Conservation (phyloP, 2,329 filamentous ascomycete species). For the Neofusicoccum sp. region DNA sequence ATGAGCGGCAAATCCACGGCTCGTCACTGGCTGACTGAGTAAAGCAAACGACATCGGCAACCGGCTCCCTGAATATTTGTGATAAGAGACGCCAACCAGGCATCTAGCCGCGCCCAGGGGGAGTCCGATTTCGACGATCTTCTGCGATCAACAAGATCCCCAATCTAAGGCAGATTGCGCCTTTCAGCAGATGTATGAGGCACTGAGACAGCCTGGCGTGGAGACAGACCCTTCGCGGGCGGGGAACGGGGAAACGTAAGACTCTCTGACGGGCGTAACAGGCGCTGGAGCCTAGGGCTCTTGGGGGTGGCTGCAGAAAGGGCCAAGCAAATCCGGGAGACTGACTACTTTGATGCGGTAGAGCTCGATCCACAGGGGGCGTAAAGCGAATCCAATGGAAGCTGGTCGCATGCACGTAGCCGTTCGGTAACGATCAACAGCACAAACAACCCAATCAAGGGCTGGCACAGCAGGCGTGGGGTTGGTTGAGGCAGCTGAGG, state of each 20-base stretch:
- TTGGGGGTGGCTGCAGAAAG: slow-evolving; percentile 10
- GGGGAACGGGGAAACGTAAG: neutral
- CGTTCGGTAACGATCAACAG: slow-evolving; percentile 1
- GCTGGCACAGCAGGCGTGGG: slow-evolving; percentile 6
- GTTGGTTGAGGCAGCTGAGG: neutral
- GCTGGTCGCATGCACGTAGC: neutral
- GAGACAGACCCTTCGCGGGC: neutral
- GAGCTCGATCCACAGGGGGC: neutral
- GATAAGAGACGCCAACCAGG: slow-evolving; percentile 1
- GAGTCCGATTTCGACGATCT: neutral
- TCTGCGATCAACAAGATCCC: neutral
- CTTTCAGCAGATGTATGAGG: neutral
- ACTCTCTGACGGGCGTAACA: neutral
- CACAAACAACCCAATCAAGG: slow-evolving; percentile 8
- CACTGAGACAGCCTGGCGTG: neutral
- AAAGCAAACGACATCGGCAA: slow-evolving; percentile 10
- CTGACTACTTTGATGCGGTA: neutral
- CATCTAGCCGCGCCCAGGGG: neutral
- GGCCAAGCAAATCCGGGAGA: slow-evolving; percentile 3
- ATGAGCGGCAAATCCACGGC: slow-evolving; percentile 4
- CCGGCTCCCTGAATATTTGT: slow-evolving; percentile 11
- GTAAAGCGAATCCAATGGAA: slow-evolving; percentile 14
- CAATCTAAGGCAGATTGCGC: neutral
- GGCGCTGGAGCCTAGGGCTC: neutral
- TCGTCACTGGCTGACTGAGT: slow-evolving; percentile 7